These are phyloP conservation scores for Vavraia culicis DNA, from an alignment of 371 early-diverging fungal genomes.

Conservation along the genomic window DNA sequence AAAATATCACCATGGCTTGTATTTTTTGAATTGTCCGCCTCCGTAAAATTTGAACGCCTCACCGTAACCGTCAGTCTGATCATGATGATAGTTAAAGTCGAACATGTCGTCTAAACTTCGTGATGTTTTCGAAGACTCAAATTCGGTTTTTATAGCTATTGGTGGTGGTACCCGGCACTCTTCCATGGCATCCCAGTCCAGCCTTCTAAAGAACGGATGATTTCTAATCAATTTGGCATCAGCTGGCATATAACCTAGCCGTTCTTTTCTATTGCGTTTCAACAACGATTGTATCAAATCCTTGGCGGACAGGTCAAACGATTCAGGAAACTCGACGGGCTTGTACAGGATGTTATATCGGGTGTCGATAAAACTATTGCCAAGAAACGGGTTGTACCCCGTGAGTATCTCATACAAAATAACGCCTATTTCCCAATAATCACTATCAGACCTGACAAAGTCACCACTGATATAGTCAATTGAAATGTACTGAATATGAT, in stretches of 20 bases:
- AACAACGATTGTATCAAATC: slow-evolving; percentile 64
- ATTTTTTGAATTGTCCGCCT: no score
- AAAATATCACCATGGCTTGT: no score
- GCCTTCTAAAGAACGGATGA: slow-evolving; percentile 74
- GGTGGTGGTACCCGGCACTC: slow-evolving; percentile 60
- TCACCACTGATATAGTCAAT: slow-evolving; percentile 14
- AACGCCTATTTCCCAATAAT: slow-evolving; percentile 38
- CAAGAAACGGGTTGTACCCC: slow-evolving; percentile 31
- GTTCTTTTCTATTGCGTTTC: slow-evolving; percentile 60
- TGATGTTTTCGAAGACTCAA: neutral
- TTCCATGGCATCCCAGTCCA: slow-evolving; percentile 61
- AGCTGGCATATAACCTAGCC: slow-evolving; percentile 66
- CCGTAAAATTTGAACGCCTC: slow-evolving; percentile 18
- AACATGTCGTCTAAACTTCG: slow-evolving; percentile 17
- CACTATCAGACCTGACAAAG: slow-evolving; percentile 3
- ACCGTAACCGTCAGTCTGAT: slow-evolving; percentile 37
- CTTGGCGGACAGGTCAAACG: slow-evolving; percentile 62
- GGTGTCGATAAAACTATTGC: slow-evolving; percentile 4
- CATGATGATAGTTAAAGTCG: slow-evolving; percentile 15
- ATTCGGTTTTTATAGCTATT: slow-evolving; percentile 44
- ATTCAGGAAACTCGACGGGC: slow-evolving; percentile 59
- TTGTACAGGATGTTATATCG: slow-evolving; percentile 61
- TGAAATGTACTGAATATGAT: slow-evolving; percentile 27
- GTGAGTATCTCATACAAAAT: slow-evolving; percentile 25
- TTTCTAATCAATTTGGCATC: slow-evolving; percentile 66